Conservation (phyloP, 176 grass and related monocot species). For the Miscanthus lutarioriparius region DNA sequence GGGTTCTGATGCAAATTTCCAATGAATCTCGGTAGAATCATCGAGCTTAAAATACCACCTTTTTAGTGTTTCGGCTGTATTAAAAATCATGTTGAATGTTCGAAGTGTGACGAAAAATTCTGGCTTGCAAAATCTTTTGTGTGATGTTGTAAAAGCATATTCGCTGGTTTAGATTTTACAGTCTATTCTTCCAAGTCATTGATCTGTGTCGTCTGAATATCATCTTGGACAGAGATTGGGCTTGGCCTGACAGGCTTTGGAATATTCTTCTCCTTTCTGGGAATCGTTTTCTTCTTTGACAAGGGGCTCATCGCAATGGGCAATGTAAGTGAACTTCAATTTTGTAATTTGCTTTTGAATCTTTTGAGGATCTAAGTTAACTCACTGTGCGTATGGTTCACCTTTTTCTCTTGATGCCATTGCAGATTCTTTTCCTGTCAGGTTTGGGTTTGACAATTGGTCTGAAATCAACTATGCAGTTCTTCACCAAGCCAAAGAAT, state of each 20-base stretch:
- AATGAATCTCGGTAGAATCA: background rate
- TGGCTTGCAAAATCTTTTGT: background rate
- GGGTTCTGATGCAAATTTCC: background rate
- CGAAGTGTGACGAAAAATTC: background rate
- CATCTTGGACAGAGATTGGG: slow-evolving; percentile 69
- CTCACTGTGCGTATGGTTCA: slow-evolving; percentile 33
- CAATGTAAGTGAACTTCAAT: slow-evolving; percentile 59
- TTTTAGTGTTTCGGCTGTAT: background rate
- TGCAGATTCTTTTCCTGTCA: slow-evolving; percentile 95
- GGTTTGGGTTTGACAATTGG: slow-evolving; percentile 95
- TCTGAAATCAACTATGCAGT: slow-evolving; percentile 98
- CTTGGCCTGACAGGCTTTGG: slow-evolving; percentile 94
- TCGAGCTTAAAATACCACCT: background rate
- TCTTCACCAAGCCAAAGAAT: slow-evolving; percentile 96
- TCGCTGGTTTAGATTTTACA: background rate
- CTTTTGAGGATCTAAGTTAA: background rate
- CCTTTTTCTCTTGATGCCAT: slow-evolving; percentile 20
- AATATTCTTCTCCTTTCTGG: slow-evolving; percentile 94
- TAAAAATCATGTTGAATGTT: background rate
- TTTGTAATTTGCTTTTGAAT: slow-evolving; percentile 5
- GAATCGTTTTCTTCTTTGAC: slow-evolving; percentile 94
- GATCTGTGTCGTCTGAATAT: slow-evolving; percentile 22
- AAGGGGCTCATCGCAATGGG: slow-evolving; percentile 96
- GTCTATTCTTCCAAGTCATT: slow-evolving; percentile 31
- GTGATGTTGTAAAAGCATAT: slow-evolving; percentile 19